These are phyloP conservation scores for Ploettnerulaceae sp. DNA, from an alignment of 2,329 filamentous ascomycete genomes.

Conservation along the genomic window DNA sequence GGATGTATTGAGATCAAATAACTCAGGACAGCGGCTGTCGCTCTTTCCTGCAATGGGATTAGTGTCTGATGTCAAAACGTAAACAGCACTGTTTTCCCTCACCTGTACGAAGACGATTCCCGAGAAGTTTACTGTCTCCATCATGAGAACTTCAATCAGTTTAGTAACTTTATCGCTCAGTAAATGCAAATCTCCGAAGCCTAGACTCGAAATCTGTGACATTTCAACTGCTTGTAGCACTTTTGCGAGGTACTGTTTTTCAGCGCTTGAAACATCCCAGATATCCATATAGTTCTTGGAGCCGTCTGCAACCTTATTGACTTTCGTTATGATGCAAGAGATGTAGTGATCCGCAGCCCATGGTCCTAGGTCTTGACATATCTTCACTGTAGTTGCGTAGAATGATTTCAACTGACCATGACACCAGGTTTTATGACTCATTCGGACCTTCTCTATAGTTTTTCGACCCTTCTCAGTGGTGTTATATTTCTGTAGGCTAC, in stretches of 20 bases:
- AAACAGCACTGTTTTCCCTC: constrained; percentile 34
- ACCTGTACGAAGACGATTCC: constrained; percentile 66
- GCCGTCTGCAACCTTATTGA: constrained; percentile 42
- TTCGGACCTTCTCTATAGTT: constrained; percentile 38
- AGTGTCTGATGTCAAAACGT: background rate
- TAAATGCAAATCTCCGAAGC: constrained; percentile 14
- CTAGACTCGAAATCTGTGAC: constrained; percentile 22
- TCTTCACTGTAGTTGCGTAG: constrained; percentile 43
- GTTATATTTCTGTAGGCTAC: constrained; percentile 41
- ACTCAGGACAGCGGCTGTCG: constrained; percentile 55
- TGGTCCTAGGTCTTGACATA: constrained; percentile 55
- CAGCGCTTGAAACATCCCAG: constrained; percentile 40
- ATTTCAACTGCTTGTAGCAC: constrained; percentile 40
- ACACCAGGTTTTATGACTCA: constrained; percentile 46
- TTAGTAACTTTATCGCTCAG: constrained; percentile 54
- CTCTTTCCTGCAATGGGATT: constrained; percentile 46
- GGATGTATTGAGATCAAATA: constrained; percentile 47
- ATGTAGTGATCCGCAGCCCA: constrained; percentile 70
- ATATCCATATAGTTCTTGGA: constrained; percentile 35
- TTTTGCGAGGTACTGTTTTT: constrained; percentile 51
- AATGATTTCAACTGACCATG: constrained; percentile 54
- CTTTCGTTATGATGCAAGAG: constrained; percentile 38
- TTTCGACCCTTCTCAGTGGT: constrained; percentile 39
- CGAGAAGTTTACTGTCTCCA: constrained; percentile 40
- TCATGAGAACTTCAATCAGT: constrained; percentile 49